Conservation (phyloP, 805 yeast species). For the Nakazawaea pomicola region DNA sequence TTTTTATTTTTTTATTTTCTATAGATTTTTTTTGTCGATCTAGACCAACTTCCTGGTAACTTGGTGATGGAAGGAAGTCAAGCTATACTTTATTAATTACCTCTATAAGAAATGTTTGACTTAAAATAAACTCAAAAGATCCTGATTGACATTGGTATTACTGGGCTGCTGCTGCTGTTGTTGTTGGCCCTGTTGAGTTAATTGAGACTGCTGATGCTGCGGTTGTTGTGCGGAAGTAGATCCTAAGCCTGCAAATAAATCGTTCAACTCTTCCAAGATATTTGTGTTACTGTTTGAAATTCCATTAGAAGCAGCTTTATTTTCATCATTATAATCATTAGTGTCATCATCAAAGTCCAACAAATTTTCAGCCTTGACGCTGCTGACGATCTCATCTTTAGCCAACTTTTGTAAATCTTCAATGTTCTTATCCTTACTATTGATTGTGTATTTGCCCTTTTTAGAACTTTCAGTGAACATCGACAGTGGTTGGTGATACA, state of each 20-base stretch:
- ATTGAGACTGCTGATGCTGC: conserved; percentile 14
- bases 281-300: conserved; percentile 26
- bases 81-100: no score
- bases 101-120: no score
- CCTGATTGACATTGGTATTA: conserved; percentile 11
- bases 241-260: conserved; percentile 46
- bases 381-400: conserved; percentile 59
- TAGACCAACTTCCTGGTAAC: no score
- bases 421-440: conserved; percentile 44
- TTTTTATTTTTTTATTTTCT: neutral
- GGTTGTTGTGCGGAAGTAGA: conserved; percentile 22
- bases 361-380: conserved; percentile 69
- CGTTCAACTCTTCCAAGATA: conserved; percentile 71
- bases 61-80: no score
- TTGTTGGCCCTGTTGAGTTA: no score
- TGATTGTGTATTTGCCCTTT: conserved; percentile 16
- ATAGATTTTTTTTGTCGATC: no score
- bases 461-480: conserved; percentile 38
- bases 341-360: conserved; percentile 79
- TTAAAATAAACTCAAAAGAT: conserved; percentile 21
- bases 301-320: conserved; percentile 18
- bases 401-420: conserved; percentile 80
- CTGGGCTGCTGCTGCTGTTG: conserved; percentile 13
- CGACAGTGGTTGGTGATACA: conserved; percentile 78
- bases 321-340: conserved; percentile 16